phyloP scores from a whole-genome alignment of 352 stramenopile genomes.

The Globisporangium orthogonon region DNA sequence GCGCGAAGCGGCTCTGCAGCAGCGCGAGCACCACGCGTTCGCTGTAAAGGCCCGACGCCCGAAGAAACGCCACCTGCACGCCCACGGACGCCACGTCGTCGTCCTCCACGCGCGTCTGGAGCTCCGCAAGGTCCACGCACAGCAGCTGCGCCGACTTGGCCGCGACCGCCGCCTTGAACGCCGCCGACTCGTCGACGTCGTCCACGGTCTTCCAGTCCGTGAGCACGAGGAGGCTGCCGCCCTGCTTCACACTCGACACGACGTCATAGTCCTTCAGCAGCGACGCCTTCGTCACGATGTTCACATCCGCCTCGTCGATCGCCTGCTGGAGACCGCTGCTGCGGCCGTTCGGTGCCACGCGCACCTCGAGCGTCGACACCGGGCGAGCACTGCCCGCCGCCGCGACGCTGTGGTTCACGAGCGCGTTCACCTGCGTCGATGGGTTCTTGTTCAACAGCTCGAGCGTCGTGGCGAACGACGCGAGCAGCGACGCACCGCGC shows the following conservation, averaged over 20 bases:
- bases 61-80: constrained; percentile 56
- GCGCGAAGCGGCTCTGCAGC: constrained; percentile 32
- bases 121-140: constrained; percentile 42
- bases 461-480: constrained; percentile 35
- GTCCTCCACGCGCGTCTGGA: constrained; percentile 47
- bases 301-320: constrained; percentile 51
- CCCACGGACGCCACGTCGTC: constrained; percentile 40
- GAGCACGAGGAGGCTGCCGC: constrained; percentile 51
- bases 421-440: constrained; percentile 49
- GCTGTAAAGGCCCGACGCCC: constrained; percentile 45
- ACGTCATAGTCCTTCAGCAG: constrained; percentile 53
- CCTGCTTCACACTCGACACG: constrained; percentile 37
- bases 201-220: constrained; percentile 58
- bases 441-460: constrained; percentile 58
- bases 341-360: constrained; percentile 37
- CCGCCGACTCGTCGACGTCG: constrained; percentile 41
- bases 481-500: constrained; percentile 24
- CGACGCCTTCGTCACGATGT: constrained; percentile 38
- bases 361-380: constrained; percentile 48
- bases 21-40: constrained; percentile 53
- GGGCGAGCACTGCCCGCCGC: constrained; percentile 17
- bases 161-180: constrained; percentile 55
- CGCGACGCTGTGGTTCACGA: constrained; percentile 46
- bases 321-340: constrained; percentile 29
- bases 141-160: constrained; percentile 39